Conservation (phyloP, 1,284 basidiomycete genomes). For the Rhodotorula sp. region DNA sequence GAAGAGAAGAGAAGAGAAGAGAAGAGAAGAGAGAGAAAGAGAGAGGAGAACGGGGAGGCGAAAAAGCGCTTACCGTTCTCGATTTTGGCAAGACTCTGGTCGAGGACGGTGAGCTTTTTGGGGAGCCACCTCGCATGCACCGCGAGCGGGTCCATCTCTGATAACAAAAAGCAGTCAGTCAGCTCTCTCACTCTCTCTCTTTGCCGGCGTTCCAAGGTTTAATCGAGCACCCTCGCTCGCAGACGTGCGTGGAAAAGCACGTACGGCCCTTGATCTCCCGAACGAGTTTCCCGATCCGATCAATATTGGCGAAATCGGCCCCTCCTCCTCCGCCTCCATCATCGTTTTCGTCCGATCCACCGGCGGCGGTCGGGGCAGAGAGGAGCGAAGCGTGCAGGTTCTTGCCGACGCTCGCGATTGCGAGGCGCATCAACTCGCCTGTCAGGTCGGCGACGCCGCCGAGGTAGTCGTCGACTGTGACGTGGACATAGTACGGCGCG, state of each 20-base stretch:
- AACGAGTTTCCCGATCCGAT: slow-evolving; percentile 72
- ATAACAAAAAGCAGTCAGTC: background rate
- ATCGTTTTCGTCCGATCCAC: slow-evolving; percentile 50
- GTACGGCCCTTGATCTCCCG: slow-evolving; percentile 46
- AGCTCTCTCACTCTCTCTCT: no score
- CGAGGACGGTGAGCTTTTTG: slow-evolving; percentile 85
- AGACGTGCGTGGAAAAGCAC: slow-evolving; percentile 1
- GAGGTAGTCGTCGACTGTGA: slow-evolving; percentile 75
- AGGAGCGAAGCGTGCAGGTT: slow-evolving; percentile 55
- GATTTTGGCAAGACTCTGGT: slow-evolving; percentile 84
- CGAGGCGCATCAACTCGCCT: slow-evolving; percentile 95
- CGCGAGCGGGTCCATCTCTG: slow-evolving; percentile 73
- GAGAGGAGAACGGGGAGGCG: background rate
- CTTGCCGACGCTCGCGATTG: slow-evolving; percentile 56
- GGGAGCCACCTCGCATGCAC: slow-evolving; percentile 68
- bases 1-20: background rate
- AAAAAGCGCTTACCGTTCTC: slow-evolving; percentile 71
- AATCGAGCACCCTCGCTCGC: no score
- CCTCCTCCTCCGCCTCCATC: background rate
- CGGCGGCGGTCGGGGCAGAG: slow-evolving; percentile 59
- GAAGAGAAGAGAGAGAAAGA: background rate
- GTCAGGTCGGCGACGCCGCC: slow-evolving; percentile 91
- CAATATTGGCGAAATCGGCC: slow-evolving; percentile 58
- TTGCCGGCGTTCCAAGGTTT: no score
- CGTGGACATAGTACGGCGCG: slow-evolving; percentile 16